Base-by-base conservation (phyloP, 73 alveolate species). In the Paramecium tetraurelia region DNA sequence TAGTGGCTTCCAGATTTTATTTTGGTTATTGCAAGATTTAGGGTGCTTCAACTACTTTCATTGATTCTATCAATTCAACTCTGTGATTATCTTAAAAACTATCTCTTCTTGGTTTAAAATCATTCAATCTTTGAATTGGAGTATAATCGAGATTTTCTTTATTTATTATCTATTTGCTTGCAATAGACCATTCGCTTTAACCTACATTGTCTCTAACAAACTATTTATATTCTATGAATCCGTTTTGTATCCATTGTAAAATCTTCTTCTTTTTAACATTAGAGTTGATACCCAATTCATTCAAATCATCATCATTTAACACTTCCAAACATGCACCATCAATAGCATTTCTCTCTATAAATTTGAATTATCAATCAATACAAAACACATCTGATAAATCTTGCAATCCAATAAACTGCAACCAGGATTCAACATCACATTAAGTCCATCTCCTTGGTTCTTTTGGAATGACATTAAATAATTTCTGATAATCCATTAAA, bases 261-360 rank as follows among this genome's bases (percentile, higher is more conserved):
- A 80, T 22, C 50, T 80, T 80, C 90, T 80, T 80, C 57, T 43
- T 80, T 21, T 80, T 80, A 9, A 80, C 90, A 80, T 46, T 80
- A 20, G 90, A 80, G 21, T 6, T 36, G 10, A 80, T 44, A 1
- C 90, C 90, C 40, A 80, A 80, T 80, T 80, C 90, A 80, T 41
- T 80, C 36, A 80, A 63, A 22, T 80, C 90, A 0, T 80, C 90
- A 10, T 80, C 90, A 80, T 80, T 80, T 14, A 80, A 46, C 18
- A 80, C 90, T 80, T 80, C 90, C 24, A 80, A 48, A 48, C 90
- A 80, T 11, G 90, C 90, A 5, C 90, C 90, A 80, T 80, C 90
- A 3, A 80, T 80, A 2, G 90, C 90, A 80, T 80, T 80, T 46
- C 75, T 80, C n/a, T 48, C 90, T 80, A 36, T 21, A 5, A 4